Conservation (phyloP, 208 protist species). For the Phytomonas sp. region DNA sequence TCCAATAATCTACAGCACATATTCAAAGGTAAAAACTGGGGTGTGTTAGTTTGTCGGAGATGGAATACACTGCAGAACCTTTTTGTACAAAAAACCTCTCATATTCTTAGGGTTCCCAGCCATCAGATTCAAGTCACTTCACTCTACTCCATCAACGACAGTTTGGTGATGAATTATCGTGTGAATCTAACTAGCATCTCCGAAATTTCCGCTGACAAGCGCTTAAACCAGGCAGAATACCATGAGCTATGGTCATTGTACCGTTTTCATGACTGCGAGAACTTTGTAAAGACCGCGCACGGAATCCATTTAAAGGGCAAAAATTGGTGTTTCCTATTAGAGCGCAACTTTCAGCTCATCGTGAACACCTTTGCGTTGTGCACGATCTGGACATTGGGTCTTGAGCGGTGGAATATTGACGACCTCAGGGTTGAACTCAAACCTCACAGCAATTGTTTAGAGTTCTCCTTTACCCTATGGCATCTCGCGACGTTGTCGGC, state of each 20-base stretch:
- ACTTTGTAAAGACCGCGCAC: background rate
- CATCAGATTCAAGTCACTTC: background rate
- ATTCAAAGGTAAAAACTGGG: background rate
- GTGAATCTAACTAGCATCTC: background rate
- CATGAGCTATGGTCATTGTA: background rate
- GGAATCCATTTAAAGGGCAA: background rate
- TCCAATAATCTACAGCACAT: background rate
- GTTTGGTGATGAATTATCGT: background rate
- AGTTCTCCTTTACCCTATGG: constrained; percentile 9
- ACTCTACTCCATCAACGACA: background rate
- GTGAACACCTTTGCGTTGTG: background rate
- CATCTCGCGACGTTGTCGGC: constrained; percentile 21
- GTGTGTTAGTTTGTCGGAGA: background rate
- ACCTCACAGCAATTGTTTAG: background rate
- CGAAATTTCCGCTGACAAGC: background rate
- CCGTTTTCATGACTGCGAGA: background rate
- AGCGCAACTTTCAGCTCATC: background rate
- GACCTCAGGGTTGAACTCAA: background rate
- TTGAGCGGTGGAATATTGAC: background rate
- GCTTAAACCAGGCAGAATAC: background rate
- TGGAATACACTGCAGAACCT: background rate
- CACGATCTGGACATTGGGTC: background rate
- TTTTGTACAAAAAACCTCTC: background rate
- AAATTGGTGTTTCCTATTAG: background rate
- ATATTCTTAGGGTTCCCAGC: background rate